Evolutionary conservation across 2,329 filamentous ascomycete genomes (phyloP).

Genomic region (Sporothrix inflata): DNA sequence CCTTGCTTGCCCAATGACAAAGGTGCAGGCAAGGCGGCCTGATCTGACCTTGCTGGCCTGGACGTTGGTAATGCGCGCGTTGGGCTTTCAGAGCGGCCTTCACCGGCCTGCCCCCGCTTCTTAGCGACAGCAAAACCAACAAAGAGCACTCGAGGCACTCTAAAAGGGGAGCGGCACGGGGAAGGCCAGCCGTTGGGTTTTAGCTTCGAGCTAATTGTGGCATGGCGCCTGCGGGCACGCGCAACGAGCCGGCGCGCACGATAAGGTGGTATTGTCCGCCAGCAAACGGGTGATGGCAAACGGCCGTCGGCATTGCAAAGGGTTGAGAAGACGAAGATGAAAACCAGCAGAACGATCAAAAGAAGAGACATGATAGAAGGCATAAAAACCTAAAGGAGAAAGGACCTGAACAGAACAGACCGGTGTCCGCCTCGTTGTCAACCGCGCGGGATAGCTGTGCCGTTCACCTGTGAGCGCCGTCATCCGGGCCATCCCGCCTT

Average conservation of each 20-base stretch:
- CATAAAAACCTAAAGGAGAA: neutral
- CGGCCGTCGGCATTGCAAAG: neutral
- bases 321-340: neutral
- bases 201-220: slow-evolving; percentile 4
- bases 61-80: neutral
- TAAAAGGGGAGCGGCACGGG: slow-evolving; percentile 9
- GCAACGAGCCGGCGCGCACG: slow-evolving; percentile 20
- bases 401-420: neutral
- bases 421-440: neutral
- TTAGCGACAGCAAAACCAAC: neutral
- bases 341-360: neutral
- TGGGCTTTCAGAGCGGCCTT: neutral
- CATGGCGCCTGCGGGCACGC: slow-evolving; percentile 6
- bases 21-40: neutral
- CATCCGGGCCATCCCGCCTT: neutral
- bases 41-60: neutral
- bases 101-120: neutral
- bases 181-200: neutral
- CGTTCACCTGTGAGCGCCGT: neutral
- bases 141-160: neutral
- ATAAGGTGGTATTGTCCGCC: neutral
- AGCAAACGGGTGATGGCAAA: neutral
- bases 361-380: too few relatives aligned
- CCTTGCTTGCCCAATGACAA: neutral
- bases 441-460: neutral